phyloP scores from a whole-genome alignment of 805 yeast genomes.

The Starmerella floricola region DNA sequence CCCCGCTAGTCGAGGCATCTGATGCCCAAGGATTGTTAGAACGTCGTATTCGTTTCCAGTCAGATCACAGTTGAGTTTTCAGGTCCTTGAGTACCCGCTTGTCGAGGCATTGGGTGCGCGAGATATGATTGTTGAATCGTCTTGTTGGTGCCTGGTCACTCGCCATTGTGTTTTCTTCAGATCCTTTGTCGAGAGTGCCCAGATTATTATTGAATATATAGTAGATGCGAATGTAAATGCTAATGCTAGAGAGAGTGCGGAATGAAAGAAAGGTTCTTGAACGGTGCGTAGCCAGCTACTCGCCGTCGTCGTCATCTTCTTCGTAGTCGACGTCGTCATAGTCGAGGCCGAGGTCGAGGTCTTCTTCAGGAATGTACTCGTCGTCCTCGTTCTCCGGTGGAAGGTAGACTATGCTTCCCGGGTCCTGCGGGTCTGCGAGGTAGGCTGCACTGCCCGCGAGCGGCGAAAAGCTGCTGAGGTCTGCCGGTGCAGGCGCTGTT shows the following conservation, averaged over 20 bases:
- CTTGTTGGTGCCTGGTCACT: too few species aligned
- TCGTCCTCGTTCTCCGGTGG: constrained; percentile 19
- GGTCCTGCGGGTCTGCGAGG: constrained; percentile 1
- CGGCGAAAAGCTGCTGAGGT: not conserved
- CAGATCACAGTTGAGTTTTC: too few species aligned
- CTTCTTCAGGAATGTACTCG: constrained; percentile 16
- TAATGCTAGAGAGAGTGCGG: not conserved
- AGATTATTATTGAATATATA: too few species aligned
- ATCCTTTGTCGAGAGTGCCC: too few species aligned
- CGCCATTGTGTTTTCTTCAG: too few species aligned
- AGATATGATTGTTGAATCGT: too few species aligned
- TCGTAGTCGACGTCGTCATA: constrained; percentile 12
- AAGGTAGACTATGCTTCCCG: constrained; percentile 13
- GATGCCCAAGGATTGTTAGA: too few species aligned
- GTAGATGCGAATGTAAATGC: too few species aligned
- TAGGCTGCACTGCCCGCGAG: not conserved
- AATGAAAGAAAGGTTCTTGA: not conserved
- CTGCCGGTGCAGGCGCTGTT: not conserved
- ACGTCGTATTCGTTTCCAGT: too few species aligned
- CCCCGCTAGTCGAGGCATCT: too few species aligned
- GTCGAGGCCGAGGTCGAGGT: constrained; percentile 5
- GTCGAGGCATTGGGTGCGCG: too few species aligned
- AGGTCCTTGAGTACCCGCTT: too few species aligned
- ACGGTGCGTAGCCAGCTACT: not conserved
- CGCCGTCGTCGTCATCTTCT: constrained; percentile 8